phyloP scores from a whole-genome alignment of 768 basidiomycete species.

The Pleurotus eryngii region DNA sequence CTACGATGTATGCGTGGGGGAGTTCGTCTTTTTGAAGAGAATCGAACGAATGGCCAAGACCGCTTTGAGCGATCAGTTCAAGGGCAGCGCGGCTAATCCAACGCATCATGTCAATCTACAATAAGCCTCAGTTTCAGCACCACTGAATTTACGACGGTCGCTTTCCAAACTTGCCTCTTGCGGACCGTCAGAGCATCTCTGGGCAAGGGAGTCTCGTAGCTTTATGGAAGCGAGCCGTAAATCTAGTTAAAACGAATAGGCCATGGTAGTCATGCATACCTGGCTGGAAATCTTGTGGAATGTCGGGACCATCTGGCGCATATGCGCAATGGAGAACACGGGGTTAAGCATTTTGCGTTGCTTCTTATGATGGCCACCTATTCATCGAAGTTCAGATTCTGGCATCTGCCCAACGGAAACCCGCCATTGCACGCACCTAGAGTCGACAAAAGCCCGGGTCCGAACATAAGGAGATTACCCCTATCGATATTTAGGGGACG shows the following conservation, averaged over 20 bases:
- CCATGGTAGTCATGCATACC: background rate
- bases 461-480: conserved; percentile 20
- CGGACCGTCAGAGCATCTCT: background rate
- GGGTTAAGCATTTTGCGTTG: conserved; percentile 34
- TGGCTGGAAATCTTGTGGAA: conserved; percentile 17
- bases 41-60: conserved; percentile 33
- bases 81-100: conserved; percentile 32
- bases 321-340: conserved; percentile 30
- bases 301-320: conserved; percentile 27
- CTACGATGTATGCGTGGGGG: conserved; percentile 13
- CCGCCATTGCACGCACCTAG: conserved; percentile 13
- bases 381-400: too few species aligned
- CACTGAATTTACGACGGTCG: background rate
- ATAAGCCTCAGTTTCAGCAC: background rate
- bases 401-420: too few species aligned
- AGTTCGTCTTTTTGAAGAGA: conserved; percentile 16
- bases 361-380: conserved; percentile 28
- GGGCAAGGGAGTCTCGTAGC: background rate
- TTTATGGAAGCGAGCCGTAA: conserved; percentile 7
- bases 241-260: too few species aligned
- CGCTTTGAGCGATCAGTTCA: conserved; percentile 31
- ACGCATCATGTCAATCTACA: conserved; percentile 22
- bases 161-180: background rate
- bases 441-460: conserved; percentile 24
- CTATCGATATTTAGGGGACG: conserved; percentile 8